Percentiles rank a stretch among this genome's conserved stretches.
phyloP scores from a whole-genome alignment of 768 basidiomycete species.

The Collybia nuda region DNA sequence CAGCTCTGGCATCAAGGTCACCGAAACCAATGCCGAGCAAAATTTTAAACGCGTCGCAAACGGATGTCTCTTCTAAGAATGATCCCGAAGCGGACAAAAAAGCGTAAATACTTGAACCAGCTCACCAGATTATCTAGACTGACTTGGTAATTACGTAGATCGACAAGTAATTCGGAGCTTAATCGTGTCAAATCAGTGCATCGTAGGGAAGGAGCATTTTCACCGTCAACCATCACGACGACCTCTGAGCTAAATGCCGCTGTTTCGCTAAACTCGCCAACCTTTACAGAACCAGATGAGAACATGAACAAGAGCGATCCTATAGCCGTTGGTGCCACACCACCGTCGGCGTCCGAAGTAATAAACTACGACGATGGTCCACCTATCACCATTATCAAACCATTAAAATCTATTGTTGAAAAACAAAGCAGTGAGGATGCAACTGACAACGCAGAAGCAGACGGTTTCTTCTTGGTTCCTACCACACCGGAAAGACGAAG shows the following conservation, averaged over 20 bases:
- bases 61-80: background rate
- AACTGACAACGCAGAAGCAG: background rate
- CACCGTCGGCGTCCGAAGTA: background rate
- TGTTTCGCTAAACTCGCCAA: constrained; percentile 9
- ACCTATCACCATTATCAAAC: constrained; percentile 36
- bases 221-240: constrained; percentile 22
- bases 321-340: constrained; percentile 1
- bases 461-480: constrained; percentile 11
- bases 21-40: constrained; percentile 7
- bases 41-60: constrained; percentile 6
- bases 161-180: constrained; percentile 9
- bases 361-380: constrained; percentile 24
- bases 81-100: constrained; percentile 7
- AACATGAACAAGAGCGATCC: background rate
- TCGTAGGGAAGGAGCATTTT: constrained; percentile 68
- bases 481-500: constrained; percentile 12
- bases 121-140: constrained; percentile 3
- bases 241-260: constrained; percentile 8
- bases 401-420: constrained; percentile 13
- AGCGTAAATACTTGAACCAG: constrained; percentile 12
- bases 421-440: constrained; percentile 4
- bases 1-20: constrained; percentile 34
- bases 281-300: background rate
- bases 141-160: constrained; percentile 10
- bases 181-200: constrained; percentile 30